Percentiles rank a stretch among this genome's conserved stretches.
Evolutionary conservation across 2,329 filamentous ascomycete genomes (phyloP).

Genomic region (Trichoderma polysporum): DNA sequence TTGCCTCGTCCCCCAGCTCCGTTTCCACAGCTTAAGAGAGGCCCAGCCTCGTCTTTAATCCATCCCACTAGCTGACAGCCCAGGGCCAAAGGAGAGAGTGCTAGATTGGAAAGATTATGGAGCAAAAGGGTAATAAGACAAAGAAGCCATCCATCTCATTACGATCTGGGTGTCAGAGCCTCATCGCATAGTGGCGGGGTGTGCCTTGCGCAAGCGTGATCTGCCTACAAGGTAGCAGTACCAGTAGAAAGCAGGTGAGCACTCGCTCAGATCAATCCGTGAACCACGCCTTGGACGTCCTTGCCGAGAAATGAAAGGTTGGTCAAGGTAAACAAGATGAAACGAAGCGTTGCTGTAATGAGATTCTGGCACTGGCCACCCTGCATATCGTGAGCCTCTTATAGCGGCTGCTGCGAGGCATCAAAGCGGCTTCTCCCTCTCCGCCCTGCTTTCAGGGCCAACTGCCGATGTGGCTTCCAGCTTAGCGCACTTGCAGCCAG

Average conservation of each 20-base stretch:
- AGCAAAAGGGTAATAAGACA: constrained; percentile 12
- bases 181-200: background rate
- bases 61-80: constrained; percentile 1
- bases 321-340: constrained; percentile 1
- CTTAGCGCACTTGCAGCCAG: constrained; percentile 3
- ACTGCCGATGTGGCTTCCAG: background rate
- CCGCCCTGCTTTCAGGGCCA: background rate
- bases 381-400: constrained; percentile 10
- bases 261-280: constrained; percentile 1
- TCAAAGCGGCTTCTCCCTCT: background rate
- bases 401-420: background rate
- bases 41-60: constrained; percentile 4
- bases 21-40: background rate
- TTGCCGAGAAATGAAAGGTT: background rate
- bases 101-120: background rate
- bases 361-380: constrained; percentile 16
- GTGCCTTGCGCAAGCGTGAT: constrained; percentile 1
- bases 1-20: constrained; percentile 13
- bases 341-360: constrained; percentile 8
- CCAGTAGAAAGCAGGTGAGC: constrained; percentile 2
- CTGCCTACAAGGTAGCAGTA: constrained; percentile 1
- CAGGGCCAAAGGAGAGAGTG: background rate
- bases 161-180: background rate
- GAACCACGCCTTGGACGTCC: background rate
- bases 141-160: constrained; percentile 15